phyloP scores from a whole-genome alignment of 2,329 filamentous ascomycete genomes.

The Aspergillus luchuensis region DNA sequence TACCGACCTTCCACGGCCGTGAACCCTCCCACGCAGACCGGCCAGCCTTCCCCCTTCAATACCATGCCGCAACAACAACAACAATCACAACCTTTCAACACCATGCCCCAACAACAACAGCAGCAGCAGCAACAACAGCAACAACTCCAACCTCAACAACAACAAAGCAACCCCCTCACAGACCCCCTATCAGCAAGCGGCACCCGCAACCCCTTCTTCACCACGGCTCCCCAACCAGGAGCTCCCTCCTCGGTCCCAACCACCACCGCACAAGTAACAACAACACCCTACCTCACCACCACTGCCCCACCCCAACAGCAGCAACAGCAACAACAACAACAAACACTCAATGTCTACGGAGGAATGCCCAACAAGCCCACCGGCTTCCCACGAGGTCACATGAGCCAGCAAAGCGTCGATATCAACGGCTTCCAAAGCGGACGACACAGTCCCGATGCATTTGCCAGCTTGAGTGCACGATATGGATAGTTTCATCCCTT shows the following conservation, averaged over 20 bases:
- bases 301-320: neutral
- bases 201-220: constrained; percentile 32
- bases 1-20: constrained; percentile 24
- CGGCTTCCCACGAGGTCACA: constrained; percentile 35
- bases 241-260: constrained; percentile 6
- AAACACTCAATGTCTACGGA: neutral
- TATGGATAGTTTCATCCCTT: constrained; percentile 34
- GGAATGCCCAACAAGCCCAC: constrained; percentile 19
- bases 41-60: constrained; percentile 15
- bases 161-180: constrained; percentile 14
- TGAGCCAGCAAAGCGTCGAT: constrained; percentile 53
- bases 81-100: too few species aligned
- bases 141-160: constrained; percentile 2
- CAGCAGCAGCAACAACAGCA: constrained; percentile 14
- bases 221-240: constrained; percentile 4
- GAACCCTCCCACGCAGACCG: constrained; percentile 27
- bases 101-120: constrained; percentile 6
- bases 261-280: constrained; percentile 6
- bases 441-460: constrained; percentile 54
- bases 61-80: constrained; percentile 16
- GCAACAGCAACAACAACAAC: neutral
- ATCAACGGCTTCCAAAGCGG: constrained; percentile 50
- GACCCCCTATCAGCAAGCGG: constrained; percentile 22
- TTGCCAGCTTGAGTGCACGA: constrained; percentile 52
- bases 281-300: neutral